Conservation (phyloP, 345 rosid genomes). For the Citrus australasica region DNA sequence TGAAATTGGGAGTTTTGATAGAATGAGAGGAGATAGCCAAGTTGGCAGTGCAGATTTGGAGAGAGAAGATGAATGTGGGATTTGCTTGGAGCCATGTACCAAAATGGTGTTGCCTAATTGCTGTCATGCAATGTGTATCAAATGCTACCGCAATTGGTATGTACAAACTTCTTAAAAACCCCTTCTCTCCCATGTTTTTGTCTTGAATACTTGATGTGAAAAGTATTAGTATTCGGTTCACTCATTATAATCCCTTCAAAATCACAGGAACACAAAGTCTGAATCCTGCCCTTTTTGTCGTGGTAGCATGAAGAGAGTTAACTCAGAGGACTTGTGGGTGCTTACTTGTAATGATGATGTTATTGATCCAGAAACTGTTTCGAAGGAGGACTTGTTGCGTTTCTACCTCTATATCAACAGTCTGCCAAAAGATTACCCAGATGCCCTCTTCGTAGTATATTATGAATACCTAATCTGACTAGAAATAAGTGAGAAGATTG, state of each 20-base stretch:
- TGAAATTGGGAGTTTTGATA: slow-evolving; percentile 27
- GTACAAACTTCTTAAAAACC: not conserved
- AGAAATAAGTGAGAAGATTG: slow-evolving; percentile 16
- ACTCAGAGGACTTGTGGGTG: slow-evolving; percentile 96
- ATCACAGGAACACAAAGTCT: slow-evolving; percentile 76
- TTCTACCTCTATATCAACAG: slow-evolving; percentile 80
- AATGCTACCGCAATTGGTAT: slow-evolving; percentile 94
- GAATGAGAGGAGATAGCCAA: slow-evolving; percentile 47
- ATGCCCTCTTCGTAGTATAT: slow-evolving; percentile 73
- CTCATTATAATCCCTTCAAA: slow-evolving; percentile 5
- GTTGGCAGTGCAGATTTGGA: slow-evolving; percentile 50
- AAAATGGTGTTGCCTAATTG: slow-evolving; percentile 92
- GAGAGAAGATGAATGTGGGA: slow-evolving; percentile 96
- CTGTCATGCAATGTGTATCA: slow-evolving; percentile 95
- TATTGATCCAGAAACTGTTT: slow-evolving; percentile 64
- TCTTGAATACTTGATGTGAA: not conserved
- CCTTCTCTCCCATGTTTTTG: not conserved
- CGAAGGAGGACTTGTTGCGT: slow-evolving; percentile 61
- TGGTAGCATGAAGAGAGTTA: slow-evolving; percentile 90
- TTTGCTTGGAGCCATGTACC: slow-evolving; percentile 94
- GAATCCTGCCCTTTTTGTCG: slow-evolving; percentile 98
- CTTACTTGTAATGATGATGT: slow-evolving; percentile 81
- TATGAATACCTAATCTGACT: slow-evolving; percentile 78
- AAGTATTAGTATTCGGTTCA: not conserved
- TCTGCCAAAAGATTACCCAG: slow-evolving; percentile 81